Evolutionary conservation across 108 stramenopile genomes (phyloP).

Genomic region (Fistulifera solaris): DNA sequence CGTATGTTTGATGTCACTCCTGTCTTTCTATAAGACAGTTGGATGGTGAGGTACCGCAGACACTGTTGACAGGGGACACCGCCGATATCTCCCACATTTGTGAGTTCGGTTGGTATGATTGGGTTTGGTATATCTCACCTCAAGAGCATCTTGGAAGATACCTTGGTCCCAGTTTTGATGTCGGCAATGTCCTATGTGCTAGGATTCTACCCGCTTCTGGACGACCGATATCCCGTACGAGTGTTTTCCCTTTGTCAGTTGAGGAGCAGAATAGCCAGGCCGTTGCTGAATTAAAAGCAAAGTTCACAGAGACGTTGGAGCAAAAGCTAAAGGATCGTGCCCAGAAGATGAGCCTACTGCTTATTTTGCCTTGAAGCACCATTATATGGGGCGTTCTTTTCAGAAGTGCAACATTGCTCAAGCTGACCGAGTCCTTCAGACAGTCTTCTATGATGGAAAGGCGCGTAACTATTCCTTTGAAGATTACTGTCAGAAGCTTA

Average conservation of each 20-base stretch:
- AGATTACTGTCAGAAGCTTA: constrained; percentile 1
- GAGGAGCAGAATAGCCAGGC: constrained; percentile 3
- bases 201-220: constrained; percentile 16
- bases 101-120: constrained; percentile 31
- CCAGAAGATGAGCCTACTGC: constrained; percentile 17
- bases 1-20: constrained; percentile 16
- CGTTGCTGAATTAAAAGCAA: not conserved
- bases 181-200: constrained; percentile 9
- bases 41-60: constrained; percentile 16
- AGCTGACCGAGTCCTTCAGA: constrained; percentile 5
- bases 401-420: not conserved
- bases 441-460: constrained; percentile 9
- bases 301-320: not conserved
- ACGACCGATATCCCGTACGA: constrained; percentile 1
- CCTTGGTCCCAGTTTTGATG: constrained; percentile 17
- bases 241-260: constrained; percentile 2
- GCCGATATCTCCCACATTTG: constrained; percentile 29
- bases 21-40: constrained; percentile 9
- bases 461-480: constrained; percentile 22
- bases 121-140: constrained; percentile 13
- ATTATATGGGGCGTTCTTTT: constrained; percentile 9
- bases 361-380: constrained; percentile 13
- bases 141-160: constrained; percentile 13
- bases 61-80: constrained; percentile 21
- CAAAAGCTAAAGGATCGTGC: not conserved